phyloP scores from a whole-genome alignment of 768 basidiomycete genomes.

The Punctularia strigosozonata region DNA sequence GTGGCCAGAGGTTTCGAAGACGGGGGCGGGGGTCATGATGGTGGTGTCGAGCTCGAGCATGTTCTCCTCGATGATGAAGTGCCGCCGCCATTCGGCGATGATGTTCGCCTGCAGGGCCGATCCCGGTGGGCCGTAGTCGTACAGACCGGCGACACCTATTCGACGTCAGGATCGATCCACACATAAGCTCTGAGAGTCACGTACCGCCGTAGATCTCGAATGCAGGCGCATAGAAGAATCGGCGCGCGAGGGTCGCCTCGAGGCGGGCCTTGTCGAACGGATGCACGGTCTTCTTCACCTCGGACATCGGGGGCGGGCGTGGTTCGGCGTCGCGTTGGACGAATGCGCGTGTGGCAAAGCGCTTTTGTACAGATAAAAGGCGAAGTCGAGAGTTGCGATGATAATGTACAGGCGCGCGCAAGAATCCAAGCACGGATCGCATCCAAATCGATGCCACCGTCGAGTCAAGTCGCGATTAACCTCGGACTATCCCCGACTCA shows the following conservation, averaged over 20 bases:
- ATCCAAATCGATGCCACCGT: too few relatives aligned
- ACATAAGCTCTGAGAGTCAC: neutral
- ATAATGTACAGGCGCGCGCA: too few relatives aligned
- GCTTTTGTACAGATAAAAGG: too few relatives aligned
- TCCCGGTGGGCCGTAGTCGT: conserved; percentile 96
- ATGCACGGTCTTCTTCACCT: conserved; percentile 80
- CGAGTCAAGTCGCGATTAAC: too few relatives aligned
- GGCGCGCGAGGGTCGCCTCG: conserved; percentile 72
- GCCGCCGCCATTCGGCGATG: conserved; percentile 90
- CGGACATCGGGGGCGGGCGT: too few relatives aligned
- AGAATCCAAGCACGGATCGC: too few relatives aligned
- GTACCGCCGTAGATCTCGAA: conserved; percentile 98
- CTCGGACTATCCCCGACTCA: too few relatives aligned
- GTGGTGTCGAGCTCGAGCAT: conserved; percentile 99
- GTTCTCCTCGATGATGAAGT: conserved; percentile 96
- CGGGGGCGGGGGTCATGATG: conserved; percentile 89
- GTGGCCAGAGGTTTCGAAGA: conserved; percentile 95
- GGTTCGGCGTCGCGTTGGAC: too few relatives aligned
- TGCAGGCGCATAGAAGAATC: conserved; percentile 94
- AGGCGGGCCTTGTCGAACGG: conserved; percentile 79
- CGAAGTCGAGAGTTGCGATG: too few relatives aligned
- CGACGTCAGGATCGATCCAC: conserved; percentile 3
- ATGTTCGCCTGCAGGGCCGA: conserved; percentile 95
- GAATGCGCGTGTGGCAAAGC: too few relatives aligned
- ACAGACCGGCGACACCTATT: conserved; percentile 89